Evolutionary conservation across 305 asterid genomes (phyloP), one percentile per base, ranked within the genome.

Genomic region (Fraxinus paxiana): DNA sequence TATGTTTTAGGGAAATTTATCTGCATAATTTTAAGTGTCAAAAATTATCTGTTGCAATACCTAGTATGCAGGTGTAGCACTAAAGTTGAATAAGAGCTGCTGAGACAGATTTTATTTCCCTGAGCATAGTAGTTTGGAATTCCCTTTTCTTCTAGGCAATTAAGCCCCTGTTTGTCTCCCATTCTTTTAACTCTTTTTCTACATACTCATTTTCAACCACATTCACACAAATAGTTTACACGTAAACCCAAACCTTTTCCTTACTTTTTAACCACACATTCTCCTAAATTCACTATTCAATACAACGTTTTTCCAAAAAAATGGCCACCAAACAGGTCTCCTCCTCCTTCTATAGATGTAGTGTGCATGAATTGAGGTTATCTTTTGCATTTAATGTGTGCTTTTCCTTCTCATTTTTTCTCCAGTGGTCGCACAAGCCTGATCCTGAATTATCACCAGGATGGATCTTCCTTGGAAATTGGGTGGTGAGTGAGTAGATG

Each of bases 401-500:
- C 26, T 28, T 38, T 38, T 26, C 56, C 35, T 76, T 37, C 22
- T 70, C 77, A 6, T 83, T 67, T 72, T 67, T 79, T 63, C 72
- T 76, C 43, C 65, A 76, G 83, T 54, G 22, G 73, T 76, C 30
- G 43, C 13, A 71, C 75, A 26, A 37, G 84, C 76, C 54, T 26
- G 71, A 9, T 70, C 82, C 33, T 24, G 77, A 24, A 81, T 20
- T 28, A 26, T 80, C 76, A 67, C 59, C 84, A 15, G 67, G 80
- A 70, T 82, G 86, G 85, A 69, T 79, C 79, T 81, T 79, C 75
- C 59, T 73, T 78, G 24, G 83, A 81, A 77, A 83, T 81, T 81
- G 77, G 85, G 84, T 77, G 83, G 79, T 75, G 69, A 80, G 82
- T 75, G 87, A 85, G 82, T 81, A 80, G 76, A 70, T 15, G 28